Percentiles rank a stretch among this genome's conserved stretches.
Evolutionary conservation across 805 yeast genomes (phyloP).

Genomic region (Helenozyma baotianmanensis): DNA sequence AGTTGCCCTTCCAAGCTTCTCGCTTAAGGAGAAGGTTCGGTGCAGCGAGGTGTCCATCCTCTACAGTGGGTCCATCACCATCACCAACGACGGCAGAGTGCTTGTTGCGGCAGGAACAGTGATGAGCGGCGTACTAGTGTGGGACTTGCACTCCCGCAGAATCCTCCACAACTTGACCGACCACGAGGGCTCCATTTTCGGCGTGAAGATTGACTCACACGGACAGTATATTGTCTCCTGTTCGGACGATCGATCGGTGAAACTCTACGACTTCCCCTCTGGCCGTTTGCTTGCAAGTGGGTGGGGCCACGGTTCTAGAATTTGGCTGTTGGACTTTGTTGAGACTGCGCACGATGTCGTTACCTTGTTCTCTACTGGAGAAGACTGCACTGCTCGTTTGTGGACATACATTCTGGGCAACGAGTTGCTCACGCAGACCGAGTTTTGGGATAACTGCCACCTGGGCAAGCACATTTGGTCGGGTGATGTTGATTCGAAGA

Average conservation of each 20-base stretch:
- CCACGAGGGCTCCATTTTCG: conserved; percentile 92
- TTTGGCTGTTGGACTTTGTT: conserved; percentile 74
- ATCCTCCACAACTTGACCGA: conserved; percentile 56
- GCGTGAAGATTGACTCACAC: conserved; percentile 56
- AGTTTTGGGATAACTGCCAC: conserved; percentile 60
- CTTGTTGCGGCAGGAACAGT: conserved; percentile 88
- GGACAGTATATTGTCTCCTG: conserved; percentile 67
- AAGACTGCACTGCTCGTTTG: conserved; percentile 78
- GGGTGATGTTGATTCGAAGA: conserved; percentile 47
- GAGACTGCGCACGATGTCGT: conserved; percentile 21
- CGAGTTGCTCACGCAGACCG: conserved; percentile 33
- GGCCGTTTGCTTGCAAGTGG: conserved; percentile 70
- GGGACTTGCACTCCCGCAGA: conserved; percentile 51
- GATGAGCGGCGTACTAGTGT: conserved; percentile 77
- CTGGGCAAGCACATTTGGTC: conserved; percentile 88
- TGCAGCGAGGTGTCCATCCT: conserved; percentile 75
- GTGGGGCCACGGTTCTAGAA: conserved; percentile 96
- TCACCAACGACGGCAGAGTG: conserved; percentile 37
- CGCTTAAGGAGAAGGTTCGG: conserved; percentile 29
- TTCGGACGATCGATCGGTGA: conserved; percentile 90
- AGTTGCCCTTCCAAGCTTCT: conserved; percentile 24
- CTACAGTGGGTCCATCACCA: conserved; percentile 77
- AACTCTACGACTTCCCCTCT: conserved; percentile 58
- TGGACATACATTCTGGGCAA: conserved; percentile 52
- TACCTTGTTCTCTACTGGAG: conserved; percentile 63